These are phyloP conservation scores for Fusarium ramigenum DNA, from an alignment of 2,329 filamentous ascomycete genomes.

Conservation along the genomic window DNA sequence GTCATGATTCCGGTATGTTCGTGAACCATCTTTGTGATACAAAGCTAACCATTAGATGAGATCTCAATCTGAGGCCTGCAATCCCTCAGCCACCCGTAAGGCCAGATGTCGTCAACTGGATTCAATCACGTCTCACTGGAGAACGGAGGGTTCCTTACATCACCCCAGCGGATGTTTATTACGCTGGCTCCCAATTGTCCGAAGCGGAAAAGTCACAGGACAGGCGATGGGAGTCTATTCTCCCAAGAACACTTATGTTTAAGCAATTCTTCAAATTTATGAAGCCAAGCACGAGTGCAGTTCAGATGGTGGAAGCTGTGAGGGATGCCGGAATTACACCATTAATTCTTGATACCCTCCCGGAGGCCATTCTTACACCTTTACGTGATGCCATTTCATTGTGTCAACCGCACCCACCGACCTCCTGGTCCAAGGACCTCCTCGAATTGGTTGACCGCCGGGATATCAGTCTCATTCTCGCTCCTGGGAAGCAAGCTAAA, in stretches of 20 bases:
- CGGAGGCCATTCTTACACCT: slow-evolving; percentile 82
- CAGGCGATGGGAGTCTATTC: slow-evolving; percentile 57
- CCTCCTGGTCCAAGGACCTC: slow-evolving; percentile 76
- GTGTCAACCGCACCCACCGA: slow-evolving; percentile 84
- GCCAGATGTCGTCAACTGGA: slow-evolving; percentile 64
- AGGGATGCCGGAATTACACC: slow-evolving; percentile 73
- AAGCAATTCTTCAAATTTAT: slow-evolving; percentile 72
- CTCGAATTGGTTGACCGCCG: slow-evolving; percentile 82
- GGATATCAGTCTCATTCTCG: slow-evolving; percentile 77
- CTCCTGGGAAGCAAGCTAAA: slow-evolving; percentile 49
- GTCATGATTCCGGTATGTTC: slow-evolving; percentile 53
- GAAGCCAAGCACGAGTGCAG: slow-evolving; percentile 59
- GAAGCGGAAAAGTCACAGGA: slow-evolving; percentile 50
- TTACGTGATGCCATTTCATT: slow-evolving; percentile 85
- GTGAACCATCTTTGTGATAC: neutral
- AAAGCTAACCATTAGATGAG: slow-evolving; percentile 34
- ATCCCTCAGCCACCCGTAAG: slow-evolving; percentile 48
- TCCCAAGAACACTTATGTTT: slow-evolving; percentile 77
- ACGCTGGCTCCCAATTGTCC: slow-evolving; percentile 49
- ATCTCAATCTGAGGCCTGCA: slow-evolving; percentile 45
- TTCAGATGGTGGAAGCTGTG: slow-evolving; percentile 78
- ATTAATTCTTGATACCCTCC: slow-evolving; percentile 80
- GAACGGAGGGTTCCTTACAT: slow-evolving; percentile 51
- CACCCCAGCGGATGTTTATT: slow-evolving; percentile 57
- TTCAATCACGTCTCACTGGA: slow-evolving; percentile 57